Percentiles rank a stretch among this genome's conserved stretches.
Conservation (phyloP, 306 rosid genomes). For the Oemleria cerasiformis region DNA sequence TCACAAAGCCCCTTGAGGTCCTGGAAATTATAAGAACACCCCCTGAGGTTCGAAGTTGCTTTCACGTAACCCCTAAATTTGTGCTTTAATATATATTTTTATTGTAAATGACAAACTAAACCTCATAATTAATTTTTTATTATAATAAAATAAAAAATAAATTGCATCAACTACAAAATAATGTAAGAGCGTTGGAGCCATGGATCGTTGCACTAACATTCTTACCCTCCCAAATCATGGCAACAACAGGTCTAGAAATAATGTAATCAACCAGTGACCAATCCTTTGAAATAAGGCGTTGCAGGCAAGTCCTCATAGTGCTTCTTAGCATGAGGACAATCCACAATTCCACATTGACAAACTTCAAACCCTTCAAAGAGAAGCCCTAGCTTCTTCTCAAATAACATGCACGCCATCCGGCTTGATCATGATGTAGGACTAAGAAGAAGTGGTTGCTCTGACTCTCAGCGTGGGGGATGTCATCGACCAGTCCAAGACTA, state of each 20-base stretch:
- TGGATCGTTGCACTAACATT: constrained; percentile 62
- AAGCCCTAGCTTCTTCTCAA: constrained; percentile 98
- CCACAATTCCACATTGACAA: constrained; percentile 69
- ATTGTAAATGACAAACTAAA: no score
- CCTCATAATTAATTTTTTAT: no score
- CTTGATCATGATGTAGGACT: constrained; percentile 73
- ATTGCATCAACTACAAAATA: no score
- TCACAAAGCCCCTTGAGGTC: no score
- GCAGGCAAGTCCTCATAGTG: constrained; percentile 88
- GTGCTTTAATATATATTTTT: no score
- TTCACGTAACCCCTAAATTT: no score
- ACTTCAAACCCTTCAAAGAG: constrained; percentile 84
- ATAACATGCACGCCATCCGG: constrained; percentile 96
- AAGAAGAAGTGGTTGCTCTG: neutral
- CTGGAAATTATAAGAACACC: no score
- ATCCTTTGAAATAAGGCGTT: constrained; percentile 79
- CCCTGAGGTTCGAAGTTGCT: no score
- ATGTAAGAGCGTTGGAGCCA: no score
- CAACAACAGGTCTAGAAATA: constrained; percentile 88
- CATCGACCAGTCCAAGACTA: no score
- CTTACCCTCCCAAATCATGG: constrained; percentile 99
- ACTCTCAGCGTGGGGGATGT: neutral
- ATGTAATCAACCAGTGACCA: constrained; percentile 92
- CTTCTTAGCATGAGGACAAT: constrained; percentile 74
- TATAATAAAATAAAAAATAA: no score